Evolutionary conservation across 805 yeast genomes (phyloP), one percentile per base, ranked within the genome.

Genomic region (Blastobotrys americana): DNA sequence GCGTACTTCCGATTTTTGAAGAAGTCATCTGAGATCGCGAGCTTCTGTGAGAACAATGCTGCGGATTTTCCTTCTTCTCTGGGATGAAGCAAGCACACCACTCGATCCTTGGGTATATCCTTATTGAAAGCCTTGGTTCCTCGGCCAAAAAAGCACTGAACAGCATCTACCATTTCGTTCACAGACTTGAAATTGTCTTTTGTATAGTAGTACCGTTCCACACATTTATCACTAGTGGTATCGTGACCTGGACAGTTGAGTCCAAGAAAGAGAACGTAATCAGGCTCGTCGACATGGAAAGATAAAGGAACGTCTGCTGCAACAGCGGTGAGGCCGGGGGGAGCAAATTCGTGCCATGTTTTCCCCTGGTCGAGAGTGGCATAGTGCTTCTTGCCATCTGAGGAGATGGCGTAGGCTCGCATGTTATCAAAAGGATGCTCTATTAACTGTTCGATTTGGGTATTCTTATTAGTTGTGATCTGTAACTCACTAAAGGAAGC

Each of bases 11-110:
- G 50, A 1, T 67, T 50, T 34, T 63, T 55, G 60, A 74, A 76
- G 57, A 67, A 74, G 53, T 77, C 73, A n/a, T 60, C 52, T 0
- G 80, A 68, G 13, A 54, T 53, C 10, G 67, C 62, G 25, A 78
- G 56, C 6, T 55, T 53, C 5, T 54, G 45, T 4, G 47, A 25
- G 13, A 25, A 25, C 31, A 13, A 8, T 8, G 31, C 31, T 25
- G 31, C 31, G 8, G 31, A 25, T 25, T 61, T 54, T 5, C 66
- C 67, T 46, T 71, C 72, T 13, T 70, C 71, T 37, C 61, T 63
- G 3, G 74, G 68, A 45, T 68, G 69, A 21, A 61, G 50, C 5
- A 70, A 56, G 57, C 83, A 78, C 10, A 72, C 57, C 34, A 77
- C 60, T 2, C 70, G 49, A 20, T 65, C 55, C 18, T 63, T 59